These are phyloP conservation scores for Pleurotus tuber-regium DNA, from an alignment of 768 basidiomycete genomes.

Conservation along the genomic window DNA sequence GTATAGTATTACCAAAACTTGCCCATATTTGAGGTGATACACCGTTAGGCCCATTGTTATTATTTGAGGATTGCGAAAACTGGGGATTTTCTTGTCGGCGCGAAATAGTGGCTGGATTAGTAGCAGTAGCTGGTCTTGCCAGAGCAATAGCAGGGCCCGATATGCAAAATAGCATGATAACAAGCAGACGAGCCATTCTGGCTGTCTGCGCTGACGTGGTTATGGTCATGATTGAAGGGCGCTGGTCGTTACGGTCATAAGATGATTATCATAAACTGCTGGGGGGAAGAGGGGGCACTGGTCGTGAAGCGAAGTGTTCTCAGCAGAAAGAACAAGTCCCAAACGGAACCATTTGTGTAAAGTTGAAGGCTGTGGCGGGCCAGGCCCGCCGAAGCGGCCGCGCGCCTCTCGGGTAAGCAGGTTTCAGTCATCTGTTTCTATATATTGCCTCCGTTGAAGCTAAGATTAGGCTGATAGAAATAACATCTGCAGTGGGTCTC, in stretches of 20 bases:
- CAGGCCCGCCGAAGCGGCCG: not conserved
- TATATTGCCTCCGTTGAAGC: not conserved
- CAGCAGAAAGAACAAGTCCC: not conserved
- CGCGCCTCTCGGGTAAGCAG: not conserved
- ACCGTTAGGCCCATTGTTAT: not conserved
- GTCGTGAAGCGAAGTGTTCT: not conserved
- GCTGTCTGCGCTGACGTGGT: not conserved
- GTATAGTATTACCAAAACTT: not conserved
- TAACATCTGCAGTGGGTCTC: not conserved
- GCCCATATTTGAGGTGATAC: not conserved
- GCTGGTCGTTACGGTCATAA: not conserved
- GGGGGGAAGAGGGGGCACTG: not conserved
- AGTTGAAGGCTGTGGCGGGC: slow-evolving; percentile 9
- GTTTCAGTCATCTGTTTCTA: not conserved
- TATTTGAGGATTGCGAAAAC: not conserved
- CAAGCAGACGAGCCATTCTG: not conserved
- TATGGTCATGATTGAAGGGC: slow-evolving; percentile 1
- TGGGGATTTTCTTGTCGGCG: not conserved
- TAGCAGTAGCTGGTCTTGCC: not conserved
- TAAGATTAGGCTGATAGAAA: not conserved
- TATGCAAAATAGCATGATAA: not conserved
- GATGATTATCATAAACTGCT: not conserved
- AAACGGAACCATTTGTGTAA: slow-evolving; percentile 6
- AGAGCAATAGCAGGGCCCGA: not conserved
- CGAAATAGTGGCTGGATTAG: not conserved